Evolutionary conservation across 306 rosid species (phyloP).

Genomic region (Quercus wislizeni): DNA sequence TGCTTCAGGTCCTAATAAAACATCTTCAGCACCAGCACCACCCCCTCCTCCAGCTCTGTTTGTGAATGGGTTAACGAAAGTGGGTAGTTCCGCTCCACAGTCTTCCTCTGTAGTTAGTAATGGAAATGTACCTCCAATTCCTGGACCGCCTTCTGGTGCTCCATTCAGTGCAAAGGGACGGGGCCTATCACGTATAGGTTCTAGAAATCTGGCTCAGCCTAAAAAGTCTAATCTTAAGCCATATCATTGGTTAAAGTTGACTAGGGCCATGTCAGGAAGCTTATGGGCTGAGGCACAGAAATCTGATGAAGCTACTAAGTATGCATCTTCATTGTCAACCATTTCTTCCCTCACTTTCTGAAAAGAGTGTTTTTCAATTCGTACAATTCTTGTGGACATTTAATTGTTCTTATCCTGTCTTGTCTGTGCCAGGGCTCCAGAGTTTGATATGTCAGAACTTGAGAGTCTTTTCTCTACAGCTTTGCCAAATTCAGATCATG

Average conservation of each 20-base stretch:
- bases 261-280: conserved; percentile 96
- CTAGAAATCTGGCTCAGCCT: conserved; percentile 48
- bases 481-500: conserved; percentile 55
- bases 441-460: conserved; percentile 95
- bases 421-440: conserved; percentile 79
- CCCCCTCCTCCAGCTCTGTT: conserved; percentile 64
- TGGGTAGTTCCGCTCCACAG: conserved; percentile 30
- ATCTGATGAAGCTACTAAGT: conserved; percentile 78
- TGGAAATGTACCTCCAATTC: conserved; percentile 55
- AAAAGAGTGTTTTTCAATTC: conserved; percentile 3
- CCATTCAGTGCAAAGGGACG: conserved; percentile 66
- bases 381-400: conserved; percentile 10
- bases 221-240: conserved; percentile 83
- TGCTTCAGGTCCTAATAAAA: conserved; percentile 25
- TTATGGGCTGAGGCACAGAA: conserved; percentile 95
- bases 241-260: conserved; percentile 93
- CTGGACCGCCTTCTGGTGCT: conserved; percentile 72
- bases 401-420: conserved; percentile 7
- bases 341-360: conserved; percentile 20
- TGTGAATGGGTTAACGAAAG: conserved; percentile 42
- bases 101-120: conserved; percentile 29
- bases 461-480: conserved; percentile 84
- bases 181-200: conserved; percentile 48
- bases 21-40: conserved; percentile 51
- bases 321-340: conserved; percentile 26